Base-by-base conservation (phyloP, 805 yeast species). In the Clavispora phyllophila region DNA sequence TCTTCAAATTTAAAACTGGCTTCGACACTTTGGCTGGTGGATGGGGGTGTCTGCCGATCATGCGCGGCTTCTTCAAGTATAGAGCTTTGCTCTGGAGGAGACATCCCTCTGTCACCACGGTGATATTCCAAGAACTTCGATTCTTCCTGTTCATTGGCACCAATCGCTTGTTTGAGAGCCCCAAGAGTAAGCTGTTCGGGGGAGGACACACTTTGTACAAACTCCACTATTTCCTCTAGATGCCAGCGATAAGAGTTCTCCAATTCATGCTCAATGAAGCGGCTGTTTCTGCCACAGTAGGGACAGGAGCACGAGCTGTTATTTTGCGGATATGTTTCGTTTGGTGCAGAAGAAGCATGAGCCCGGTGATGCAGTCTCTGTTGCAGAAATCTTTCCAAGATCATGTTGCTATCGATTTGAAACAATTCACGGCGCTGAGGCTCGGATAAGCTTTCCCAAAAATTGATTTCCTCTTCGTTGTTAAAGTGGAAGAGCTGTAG, bases 231-330 rank as follows among this genome's bases (percentile, higher is more conserved):
- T 40, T 57, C 78, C 29, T 76, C 80, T 48, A 81, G 82, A 54
- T 82, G 80, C 14, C 79, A 78, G 47, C 83, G 83, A 57, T 85
- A 87, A 6, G 87, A 75, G 42, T 76, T 76, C 53, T 82, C 88
- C 54, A 89, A 72, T 58, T 87, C 95, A 51, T 78, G 81, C 56
- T 85, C 93, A 48, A 87, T 76, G 13, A 87, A 79, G 39, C 69
- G 62, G 54, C 82, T 79, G 51, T 84, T 82, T 36, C 86, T 75
- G 2, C 90, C 91, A 65, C 96, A 90, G 15, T 79, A 79, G 4
- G 81, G 67, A 58, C 96, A 90, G 44, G 78, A 73, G 59, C 96
- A 89, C 36, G 40, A 37, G 27, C 42, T 14, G 35, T n/a, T 23
- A 27, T 27, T 18, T 24, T 37, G 43, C 37, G 38, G 22, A 31